Percentiles rank a stretch among this genome's conserved stretches.
These are phyloP conservation scores for Boletus sp. DNA, from an alignment of 1,284 basidiomycete species.

Conservation along the genomic window DNA sequence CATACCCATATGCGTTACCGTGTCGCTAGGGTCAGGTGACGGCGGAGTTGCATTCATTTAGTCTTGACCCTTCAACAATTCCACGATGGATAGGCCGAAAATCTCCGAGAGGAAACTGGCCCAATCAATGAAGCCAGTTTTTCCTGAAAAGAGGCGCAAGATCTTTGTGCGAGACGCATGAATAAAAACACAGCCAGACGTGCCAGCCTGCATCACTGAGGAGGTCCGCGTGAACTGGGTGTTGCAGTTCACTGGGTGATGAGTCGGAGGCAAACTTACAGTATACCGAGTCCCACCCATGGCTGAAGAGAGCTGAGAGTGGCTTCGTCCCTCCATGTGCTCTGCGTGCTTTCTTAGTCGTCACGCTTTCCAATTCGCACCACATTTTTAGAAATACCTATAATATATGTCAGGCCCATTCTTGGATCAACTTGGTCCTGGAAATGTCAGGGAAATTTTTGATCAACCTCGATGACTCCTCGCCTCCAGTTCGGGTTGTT, in stretches of 20 bases:
- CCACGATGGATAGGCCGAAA: constrained; percentile 61
- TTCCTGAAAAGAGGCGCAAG: constrained; percentile 54
- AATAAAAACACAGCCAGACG: constrained; percentile 64
- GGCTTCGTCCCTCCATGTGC: constrained; percentile 93
- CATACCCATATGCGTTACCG: no score
- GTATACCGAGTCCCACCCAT: constrained; percentile 84
- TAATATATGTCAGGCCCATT: constrained; percentile 36
- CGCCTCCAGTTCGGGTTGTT: neutral
- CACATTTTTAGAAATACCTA: constrained; percentile 31
- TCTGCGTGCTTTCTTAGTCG: constrained; percentile 46
- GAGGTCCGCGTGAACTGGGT: neutral
- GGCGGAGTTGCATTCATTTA: no score
- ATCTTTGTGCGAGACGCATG: constrained; percentile 75
- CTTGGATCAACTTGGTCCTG: neutral
- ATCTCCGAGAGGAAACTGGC: constrained; percentile 39
- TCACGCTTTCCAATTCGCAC: neutral
- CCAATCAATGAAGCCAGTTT: constrained; percentile 34
- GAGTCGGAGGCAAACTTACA: constrained; percentile 31
- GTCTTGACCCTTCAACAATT: constrained; percentile 53
- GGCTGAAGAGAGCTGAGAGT: constrained; percentile 68
- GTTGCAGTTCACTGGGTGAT: neutral
- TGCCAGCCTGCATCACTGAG: constrained; percentile 55
- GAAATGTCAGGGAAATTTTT: no score
- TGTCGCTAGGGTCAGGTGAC: no score
- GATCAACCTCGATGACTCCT: no score